Evolutionary conservation across 2,329 filamentous ascomycete species (phyloP).

Genomic region (Colletotrichum incanum): DNA sequence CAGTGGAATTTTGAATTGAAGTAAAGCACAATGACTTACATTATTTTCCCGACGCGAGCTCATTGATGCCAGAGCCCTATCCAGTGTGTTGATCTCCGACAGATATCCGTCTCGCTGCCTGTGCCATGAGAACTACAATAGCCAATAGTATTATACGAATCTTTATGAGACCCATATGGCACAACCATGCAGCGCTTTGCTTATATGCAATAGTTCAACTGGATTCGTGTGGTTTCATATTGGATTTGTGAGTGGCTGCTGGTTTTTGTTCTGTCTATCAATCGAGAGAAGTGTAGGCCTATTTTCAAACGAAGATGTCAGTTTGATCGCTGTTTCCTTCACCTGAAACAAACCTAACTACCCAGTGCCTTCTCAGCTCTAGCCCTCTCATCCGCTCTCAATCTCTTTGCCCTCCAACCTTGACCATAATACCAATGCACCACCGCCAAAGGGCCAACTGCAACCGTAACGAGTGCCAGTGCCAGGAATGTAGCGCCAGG

Average conservation of each 20-base stretch:
- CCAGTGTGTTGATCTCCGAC: not conserved
- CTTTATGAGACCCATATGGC: no score
- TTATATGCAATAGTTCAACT: not conserved
- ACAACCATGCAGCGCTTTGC: not conserved
- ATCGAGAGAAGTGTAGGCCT: not conserved
- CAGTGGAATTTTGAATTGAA: not conserved
- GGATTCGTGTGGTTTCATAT: not conserved
- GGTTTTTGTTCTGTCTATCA: not conserved
- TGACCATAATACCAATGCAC: slow-evolving; percentile 39
- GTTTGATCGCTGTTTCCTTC: no score
- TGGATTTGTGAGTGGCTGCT: not conserved
- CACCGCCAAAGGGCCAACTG: slow-evolving; percentile 28
- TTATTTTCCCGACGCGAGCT: not conserved
- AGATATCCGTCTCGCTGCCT: not conserved
- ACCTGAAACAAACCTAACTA: no score
- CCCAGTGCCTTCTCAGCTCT: slow-evolving; percentile 2
- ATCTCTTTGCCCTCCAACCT: slow-evolving; percentile 30
- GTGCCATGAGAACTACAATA: not conserved
- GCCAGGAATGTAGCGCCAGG: slow-evolving; percentile 23
- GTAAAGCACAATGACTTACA: not conserved
- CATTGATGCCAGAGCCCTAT: not conserved
- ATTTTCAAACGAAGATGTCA: not conserved
- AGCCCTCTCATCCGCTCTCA: not conserved
- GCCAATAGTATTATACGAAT: slow-evolving; percentile 7
- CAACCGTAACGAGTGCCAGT: slow-evolving; percentile 21